phyloP scores from a whole-genome alignment of 163 green algal genomes.

The Chlamydomonas reinhardtii region DNA sequence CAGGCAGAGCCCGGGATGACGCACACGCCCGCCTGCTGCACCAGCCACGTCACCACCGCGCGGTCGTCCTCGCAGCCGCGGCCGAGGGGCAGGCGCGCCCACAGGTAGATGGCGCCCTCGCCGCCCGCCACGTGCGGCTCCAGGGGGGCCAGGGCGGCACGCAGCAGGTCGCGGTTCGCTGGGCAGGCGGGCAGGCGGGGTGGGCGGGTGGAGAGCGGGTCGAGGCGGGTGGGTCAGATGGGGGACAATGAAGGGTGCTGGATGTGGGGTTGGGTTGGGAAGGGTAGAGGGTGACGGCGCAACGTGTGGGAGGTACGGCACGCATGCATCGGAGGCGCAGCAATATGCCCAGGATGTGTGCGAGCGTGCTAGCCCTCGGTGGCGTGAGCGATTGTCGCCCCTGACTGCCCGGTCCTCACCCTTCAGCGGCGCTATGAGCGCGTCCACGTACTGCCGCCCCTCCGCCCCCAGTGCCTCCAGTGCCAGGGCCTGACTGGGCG shows the following conservation, averaged over 20 bases:
- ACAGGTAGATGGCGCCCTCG: conserved; percentile 89
- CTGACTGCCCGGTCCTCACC: no score
- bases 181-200: not conserved
- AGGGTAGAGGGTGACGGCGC: not conserved
- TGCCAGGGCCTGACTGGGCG: conserved; percentile 71
- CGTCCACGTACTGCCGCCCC: conserved; percentile 66
- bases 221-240: no score
- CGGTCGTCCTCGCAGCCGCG: conserved; percentile 13
- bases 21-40: conserved; percentile 84
- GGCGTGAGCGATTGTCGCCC: no score
- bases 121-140: conserved; percentile 57
- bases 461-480: conserved; percentile 76
- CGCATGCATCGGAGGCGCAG: no score
- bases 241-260: no score
- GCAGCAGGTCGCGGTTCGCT: conserved; percentile 49
- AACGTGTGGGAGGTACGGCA: not conserved
- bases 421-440: conserved; percentile 47
- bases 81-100: conserved; percentile 76
- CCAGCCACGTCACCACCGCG: conserved; percentile 87
- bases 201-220: no score
- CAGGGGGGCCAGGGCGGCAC: conserved; percentile 48
- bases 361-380: no score
- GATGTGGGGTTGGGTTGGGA: no score
- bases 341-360: no score
- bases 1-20: conserved; percentile 89